Percentiles rank a stretch among this genome's conserved stretches.
Evolutionary conservation across 2,329 filamentous ascomycete genomes (phyloP).

Genomic region (Thielaviopsis musarum): DNA sequence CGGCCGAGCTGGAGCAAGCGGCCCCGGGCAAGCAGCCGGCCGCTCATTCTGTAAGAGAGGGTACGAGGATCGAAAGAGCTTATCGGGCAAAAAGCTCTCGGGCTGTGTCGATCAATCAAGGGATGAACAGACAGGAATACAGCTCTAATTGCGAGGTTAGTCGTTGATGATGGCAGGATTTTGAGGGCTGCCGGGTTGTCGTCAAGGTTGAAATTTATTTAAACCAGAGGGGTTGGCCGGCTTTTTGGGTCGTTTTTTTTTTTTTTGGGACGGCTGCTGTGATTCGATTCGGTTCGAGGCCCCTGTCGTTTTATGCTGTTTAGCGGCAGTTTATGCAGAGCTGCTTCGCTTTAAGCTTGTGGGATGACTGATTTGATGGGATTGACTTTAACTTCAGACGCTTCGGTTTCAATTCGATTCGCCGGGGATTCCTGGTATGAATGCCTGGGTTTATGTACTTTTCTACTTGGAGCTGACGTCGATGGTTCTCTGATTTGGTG

Average conservation of each 20-base stretch:
- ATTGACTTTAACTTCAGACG: not conserved
- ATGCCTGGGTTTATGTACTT: not conserved
- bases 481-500: not conserved
- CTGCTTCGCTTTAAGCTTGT: not conserved
- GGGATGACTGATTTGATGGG: not conserved
- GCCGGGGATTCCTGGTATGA: not conserved
- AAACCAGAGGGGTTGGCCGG: not conserved
- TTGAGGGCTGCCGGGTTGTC: not conserved
- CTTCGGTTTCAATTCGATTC: not conserved
- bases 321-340: not conserved
- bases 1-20: slow-evolving; percentile 9
- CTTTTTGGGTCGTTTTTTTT: not conserved
- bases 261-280: not conserved
- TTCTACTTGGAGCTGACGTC: too few species aligned
- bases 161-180: not conserved
- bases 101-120: not conserved
- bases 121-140: not conserved
- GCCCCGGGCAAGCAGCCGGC: slow-evolving; percentile 12
- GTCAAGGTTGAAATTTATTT: not conserved
- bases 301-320: not conserved
- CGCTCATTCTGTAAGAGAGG: slow-evolving; percentile 6
- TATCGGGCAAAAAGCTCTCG: not conserved
- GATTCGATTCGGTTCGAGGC: not conserved
- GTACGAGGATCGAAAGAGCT: not conserved
- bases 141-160: not conserved